phyloP scores from a whole-genome alignment of 2,329 filamentous ascomycete genomes.

The Aureobasidium vineae region DNA sequence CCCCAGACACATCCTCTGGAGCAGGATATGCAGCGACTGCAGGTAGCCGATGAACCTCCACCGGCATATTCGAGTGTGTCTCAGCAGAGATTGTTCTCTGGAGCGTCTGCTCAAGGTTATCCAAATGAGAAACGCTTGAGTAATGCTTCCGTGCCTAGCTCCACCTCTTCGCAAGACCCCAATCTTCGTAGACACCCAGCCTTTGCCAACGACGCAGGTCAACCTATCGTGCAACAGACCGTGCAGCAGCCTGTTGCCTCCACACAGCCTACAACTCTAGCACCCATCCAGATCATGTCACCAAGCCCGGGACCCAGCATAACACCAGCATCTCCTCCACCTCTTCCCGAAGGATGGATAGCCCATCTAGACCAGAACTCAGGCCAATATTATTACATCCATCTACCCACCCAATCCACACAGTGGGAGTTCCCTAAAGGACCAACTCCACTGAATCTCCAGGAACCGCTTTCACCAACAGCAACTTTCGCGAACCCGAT shows the following conservation, averaged over 20 bases:
- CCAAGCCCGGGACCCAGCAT: slow-evolving; percentile 46
- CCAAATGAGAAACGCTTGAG: slow-evolving; percentile 71
- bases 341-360: slow-evolving; percentile 96
- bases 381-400: slow-evolving; percentile 98
- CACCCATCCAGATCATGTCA: slow-evolving; percentile 43
- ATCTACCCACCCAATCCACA: slow-evolving; percentile 89
- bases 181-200: slow-evolving; percentile 67
- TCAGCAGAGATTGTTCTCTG: slow-evolving; percentile 40
- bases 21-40: slow-evolving; percentile 80
- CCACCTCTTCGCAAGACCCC: slow-evolving; percentile 29
- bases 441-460: slow-evolving; percentile 81
- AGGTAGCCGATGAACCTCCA: slow-evolving; percentile 77
- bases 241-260: slow-evolving; percentile 50
- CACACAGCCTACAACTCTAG: slow-evolving; percentile 47
- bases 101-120: slow-evolving; percentile 57
- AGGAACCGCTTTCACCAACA: slow-evolving; percentile 80
- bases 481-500: slow-evolving; percentile 52
- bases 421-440: slow-evolving; percentile 99
- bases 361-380: slow-evolving; percentile 93
- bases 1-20: slow-evolving; percentile 59
- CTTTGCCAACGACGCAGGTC: slow-evolving; percentile 75
- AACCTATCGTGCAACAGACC: slow-evolving; percentile 45
- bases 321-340: slow-evolving; percentile 80
- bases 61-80: slow-evolving; percentile 88
- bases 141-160: slow-evolving; percentile 34